Evolutionary conservation across 208 protist genomes (phyloP).

Genomic region (Leishmania turanica): DNA sequence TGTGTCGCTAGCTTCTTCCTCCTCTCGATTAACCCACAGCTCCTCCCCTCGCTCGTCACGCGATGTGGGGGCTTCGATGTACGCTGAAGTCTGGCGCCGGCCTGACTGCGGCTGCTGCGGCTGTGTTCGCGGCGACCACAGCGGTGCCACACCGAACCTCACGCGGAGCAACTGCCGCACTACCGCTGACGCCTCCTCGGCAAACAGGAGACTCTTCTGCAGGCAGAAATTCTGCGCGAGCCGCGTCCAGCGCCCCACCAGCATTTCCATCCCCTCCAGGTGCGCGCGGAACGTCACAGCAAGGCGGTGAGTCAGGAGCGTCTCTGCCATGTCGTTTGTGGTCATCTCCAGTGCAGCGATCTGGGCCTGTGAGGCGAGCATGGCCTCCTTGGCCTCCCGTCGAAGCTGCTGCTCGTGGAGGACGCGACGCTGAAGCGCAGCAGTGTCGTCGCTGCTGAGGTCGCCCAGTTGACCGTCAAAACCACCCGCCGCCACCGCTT

Average conservation of each 20-base stretch:
- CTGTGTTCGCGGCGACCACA: background rate
- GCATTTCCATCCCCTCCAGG: conserved; percentile 39
- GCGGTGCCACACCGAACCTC: conserved; percentile 23
- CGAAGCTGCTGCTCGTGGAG: conserved; percentile 21
- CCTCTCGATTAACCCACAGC: conserved; percentile 20
- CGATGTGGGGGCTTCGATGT: background rate
- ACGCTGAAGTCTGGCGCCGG: background rate
- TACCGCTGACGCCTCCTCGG: conserved; percentile 48
- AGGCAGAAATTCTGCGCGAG: conserved; percentile 36
- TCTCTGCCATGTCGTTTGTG: conserved; percentile 57
- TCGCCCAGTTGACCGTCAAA: background rate
- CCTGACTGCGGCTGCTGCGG: background rate
- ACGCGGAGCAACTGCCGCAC: conserved; percentile 43
- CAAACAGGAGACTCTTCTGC: conserved; percentile 62
- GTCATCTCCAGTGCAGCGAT: conserved; percentile 44
- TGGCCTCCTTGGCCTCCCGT: conserved; percentile 31
- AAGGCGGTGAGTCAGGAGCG: conserved; percentile 41
- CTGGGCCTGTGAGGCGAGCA: conserved; percentile 29
- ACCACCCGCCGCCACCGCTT: background rate
- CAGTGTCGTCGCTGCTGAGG: background rate
- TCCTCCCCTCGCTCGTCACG: conserved; percentile 10
- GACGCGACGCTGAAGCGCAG: background rate
- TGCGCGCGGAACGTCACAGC: conserved; percentile 35
- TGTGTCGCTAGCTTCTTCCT: background rate
- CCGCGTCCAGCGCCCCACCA: conserved; percentile 29